Evolutionary conservation across 2,329 filamentous ascomycete genomes (phyloP), one percentile per base, ranked within the genome.

Genomic region (Fusarium guadeloupense): DNA sequence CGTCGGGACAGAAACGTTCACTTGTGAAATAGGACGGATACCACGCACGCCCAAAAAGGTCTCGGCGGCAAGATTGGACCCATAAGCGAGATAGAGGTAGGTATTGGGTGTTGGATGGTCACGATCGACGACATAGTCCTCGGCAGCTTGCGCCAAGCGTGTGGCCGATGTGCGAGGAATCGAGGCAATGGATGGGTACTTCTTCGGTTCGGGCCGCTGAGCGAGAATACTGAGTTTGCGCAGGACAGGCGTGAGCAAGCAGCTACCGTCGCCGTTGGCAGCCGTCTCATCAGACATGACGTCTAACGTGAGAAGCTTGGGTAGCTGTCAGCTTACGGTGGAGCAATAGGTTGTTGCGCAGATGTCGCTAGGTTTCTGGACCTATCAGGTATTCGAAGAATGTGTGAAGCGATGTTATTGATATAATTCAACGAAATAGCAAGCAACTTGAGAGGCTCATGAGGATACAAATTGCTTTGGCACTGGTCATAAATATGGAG

Each of bases 1-100:
- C 6, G 85, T 83, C 0, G 95, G 95, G 3, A 92, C 92, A 6
- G 89, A 85, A 8, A 97, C 94, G 70, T 93, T 93, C 71, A 93
- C 78, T 62, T 90, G 85, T 33, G 91, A 92, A 13, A 98, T 70
- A 0, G 95, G 95, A 21, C 85, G 85, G 76, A 98, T 94, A 57
- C 89, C 89, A 46, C 94, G 89, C 56, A 77, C 80, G 54, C 90
- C 91, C 41, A 89, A 83, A 75, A 98, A 97, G 0, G 91, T 96
- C 73, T 92, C 80, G 13, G 88, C 86, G 58, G 84, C 87, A 59
- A 98, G 85, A 74, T 98, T 98, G 46, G 93, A 97, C 66, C 94
- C 95, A 73, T 97, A 98, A 10, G 93, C 94, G 19, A 94, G 85
- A 74, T 94, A 94, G 45, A 93, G 83, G 21, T 93, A 81, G 2